Conservation (phyloP, 441 rosid species). For the Flueggea neowawraea region DNA sequence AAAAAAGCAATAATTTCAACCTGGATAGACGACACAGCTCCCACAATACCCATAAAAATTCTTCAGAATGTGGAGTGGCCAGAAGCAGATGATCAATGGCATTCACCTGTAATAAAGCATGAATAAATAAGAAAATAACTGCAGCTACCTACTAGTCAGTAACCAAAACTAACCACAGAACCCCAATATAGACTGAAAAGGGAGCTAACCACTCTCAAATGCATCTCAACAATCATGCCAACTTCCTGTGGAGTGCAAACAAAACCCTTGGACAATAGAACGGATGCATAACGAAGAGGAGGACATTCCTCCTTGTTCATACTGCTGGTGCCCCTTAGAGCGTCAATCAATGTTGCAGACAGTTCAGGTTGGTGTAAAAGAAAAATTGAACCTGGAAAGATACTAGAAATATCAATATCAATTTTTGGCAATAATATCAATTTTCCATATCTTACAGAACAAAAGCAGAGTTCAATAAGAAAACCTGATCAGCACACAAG, state of each 20-base stretch:
- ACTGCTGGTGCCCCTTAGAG: slow-evolving; percentile 59
- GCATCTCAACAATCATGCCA: slow-evolving; percentile 85
- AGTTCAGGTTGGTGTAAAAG: slow-evolving; percentile 78
- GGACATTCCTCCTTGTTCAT: slow-evolving; percentile 77
- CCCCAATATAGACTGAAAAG: slow-evolving; percentile 17
- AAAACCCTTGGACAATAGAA: slow-evolving; percentile 83
- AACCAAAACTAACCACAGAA: slow-evolving; percentile 1
- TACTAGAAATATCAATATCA: slow-evolving; percentile 21
- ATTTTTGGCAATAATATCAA: slow-evolving; percentile 7
- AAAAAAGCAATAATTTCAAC: slow-evolving; percentile 33
- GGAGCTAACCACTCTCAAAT: slow-evolving; percentile 91
- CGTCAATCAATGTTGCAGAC: slow-evolving; percentile 65
- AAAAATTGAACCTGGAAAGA: slow-evolving; percentile 70
- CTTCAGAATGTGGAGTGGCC: slow-evolving; percentile 83
- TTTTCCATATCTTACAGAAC: slow-evolving; percentile 8
- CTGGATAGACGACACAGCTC: slow-evolving; percentile 95
- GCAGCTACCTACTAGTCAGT: not conserved
- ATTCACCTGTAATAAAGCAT: slow-evolving; percentile 55
- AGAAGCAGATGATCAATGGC: slow-evolving; percentile 83
- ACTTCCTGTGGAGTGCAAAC: slow-evolving; percentile 80
- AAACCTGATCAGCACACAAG: slow-evolving; percentile 88
- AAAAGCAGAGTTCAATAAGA: slow-evolving; percentile 8
- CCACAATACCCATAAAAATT: slow-evolving; percentile 96
- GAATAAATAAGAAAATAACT: not conserved
- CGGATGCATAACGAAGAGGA: slow-evolving; percentile 90